Evolutionary conservation across 2,329 filamentous ascomycete genomes (phyloP), one percentile per base, ranked within the genome.

Genomic region (Nemania bipapillata): DNA sequence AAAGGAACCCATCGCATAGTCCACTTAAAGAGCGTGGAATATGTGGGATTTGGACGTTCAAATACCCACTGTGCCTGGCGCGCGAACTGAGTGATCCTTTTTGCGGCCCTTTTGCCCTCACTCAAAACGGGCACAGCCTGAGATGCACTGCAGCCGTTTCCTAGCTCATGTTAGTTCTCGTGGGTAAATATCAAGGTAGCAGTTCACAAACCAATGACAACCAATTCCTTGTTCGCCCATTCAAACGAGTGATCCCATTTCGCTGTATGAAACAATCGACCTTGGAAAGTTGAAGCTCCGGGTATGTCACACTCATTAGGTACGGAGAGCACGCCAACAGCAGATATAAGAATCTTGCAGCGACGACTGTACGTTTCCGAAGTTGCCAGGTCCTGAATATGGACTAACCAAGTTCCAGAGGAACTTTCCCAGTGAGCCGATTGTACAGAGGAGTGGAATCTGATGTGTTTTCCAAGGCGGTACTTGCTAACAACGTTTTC

Each of bases 1-100:
- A 69, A 53, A 3, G 67, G 67, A 42, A 69, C 50, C 67, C 67
- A 69, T 69, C 45, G 66, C 67, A 69, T 69, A 4, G 54, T 57
- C 59, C 55, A 66, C 24, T 45, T 66, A 22, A 66, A 69, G 7
- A 69, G 59, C 24, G 49, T 47, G 4, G 67, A 63, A 24, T 69
- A 63, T 6, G 42, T 8, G 1, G 67, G 67, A 12, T 69, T 69
- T 8, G 63, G 67, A 12, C 67, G 67, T 49, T 66, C 63, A 15
- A 69, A 53, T 9, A 69, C 8, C 63, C 63, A 69, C n/a, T 69
- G 67, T 1, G 63, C 58, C 24, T 63, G 52, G 11, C 67, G 67
- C 26, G 67, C 67, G 50, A 69, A 69, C 35, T 69, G 67, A 7
- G 54, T 59, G 2, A 66, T 59, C 60, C 66, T 69, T 59, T 66